Evolutionary conservation across 176 grass and related monocot species (phyloP).

Genomic region (Alopecurus myosuroides): DNA sequence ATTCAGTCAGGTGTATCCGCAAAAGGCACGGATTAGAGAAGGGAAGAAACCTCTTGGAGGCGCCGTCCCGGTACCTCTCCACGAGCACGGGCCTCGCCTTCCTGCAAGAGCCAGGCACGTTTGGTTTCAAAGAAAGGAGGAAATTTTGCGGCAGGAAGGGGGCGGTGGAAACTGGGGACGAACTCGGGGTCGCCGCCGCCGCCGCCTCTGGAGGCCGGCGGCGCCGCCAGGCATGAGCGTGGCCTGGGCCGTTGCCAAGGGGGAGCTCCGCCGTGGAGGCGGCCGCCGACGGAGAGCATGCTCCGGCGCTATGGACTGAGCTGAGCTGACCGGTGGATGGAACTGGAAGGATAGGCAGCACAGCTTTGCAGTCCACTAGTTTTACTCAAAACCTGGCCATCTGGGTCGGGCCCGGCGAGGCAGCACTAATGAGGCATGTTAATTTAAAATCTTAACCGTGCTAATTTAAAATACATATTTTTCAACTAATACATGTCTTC

Average conservation of each 20-base stretch:
- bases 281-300: conserved; percentile 27
- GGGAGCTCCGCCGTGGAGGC: background rate
- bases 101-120: conserved; percentile 16
- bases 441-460: no score
- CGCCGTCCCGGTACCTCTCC: conserved; percentile 69
- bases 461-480: no score
- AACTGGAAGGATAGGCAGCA: background rate
- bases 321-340: background rate
- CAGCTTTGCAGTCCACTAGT: background rate
- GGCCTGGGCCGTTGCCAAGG: background rate
- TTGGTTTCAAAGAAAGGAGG: background rate
- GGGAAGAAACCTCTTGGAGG: conserved; percentile 53
- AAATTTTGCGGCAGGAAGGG: background rate
- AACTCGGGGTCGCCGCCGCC: conserved; percentile 19
- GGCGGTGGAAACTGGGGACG: background rate
- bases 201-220: background rate
- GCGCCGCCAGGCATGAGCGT: background rate
- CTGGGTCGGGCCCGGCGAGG: no score
- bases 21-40: background rate
- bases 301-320: background rate
- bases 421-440: no score
- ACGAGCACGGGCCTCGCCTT: conserved; percentile 46
- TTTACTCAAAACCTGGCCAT: no score
- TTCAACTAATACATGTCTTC: no score
- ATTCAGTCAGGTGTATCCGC: background rate